Conservation (phyloP, 1,284 basidiomycete species). For the Apiotrichum laibachii region DNA sequence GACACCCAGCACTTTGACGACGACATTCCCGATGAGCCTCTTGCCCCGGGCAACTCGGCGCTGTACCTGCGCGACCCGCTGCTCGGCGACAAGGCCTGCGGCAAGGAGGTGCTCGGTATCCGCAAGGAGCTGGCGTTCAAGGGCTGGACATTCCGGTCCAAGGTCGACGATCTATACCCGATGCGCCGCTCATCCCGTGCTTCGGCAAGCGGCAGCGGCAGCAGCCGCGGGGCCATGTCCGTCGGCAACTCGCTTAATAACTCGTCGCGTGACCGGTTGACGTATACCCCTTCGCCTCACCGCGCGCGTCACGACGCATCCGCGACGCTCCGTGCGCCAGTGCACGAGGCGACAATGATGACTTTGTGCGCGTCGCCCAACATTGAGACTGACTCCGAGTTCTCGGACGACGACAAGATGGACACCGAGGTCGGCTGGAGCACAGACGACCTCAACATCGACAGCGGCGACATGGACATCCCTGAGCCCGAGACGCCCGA, state of each 20-base stretch:
- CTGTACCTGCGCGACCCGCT: slow-evolving; percentile 82
- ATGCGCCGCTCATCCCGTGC: not conserved
- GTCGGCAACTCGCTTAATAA: not conserved
- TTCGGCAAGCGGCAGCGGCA: not conserved
- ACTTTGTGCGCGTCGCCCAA: not conserved
- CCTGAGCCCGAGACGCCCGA: slow-evolving; percentile 4
- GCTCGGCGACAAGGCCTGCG: slow-evolving; percentile 76
- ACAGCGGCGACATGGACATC: not conserved
- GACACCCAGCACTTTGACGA: slow-evolving; percentile 89
- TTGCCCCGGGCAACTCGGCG: slow-evolving; percentile 82
- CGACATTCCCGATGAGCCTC: slow-evolving; percentile 86
- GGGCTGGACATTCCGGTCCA: slow-evolving; percentile 41
- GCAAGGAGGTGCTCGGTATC: slow-evolving; percentile 78
- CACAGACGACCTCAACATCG: not conserved
- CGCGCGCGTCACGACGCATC: not conserved
- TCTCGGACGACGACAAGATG: not conserved
- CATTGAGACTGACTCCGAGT: not conserved
- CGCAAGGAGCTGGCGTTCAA: slow-evolving; percentile 65
- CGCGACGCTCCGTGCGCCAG: slow-evolving; percentile 1
- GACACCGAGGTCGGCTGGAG: slow-evolving; percentile 4
- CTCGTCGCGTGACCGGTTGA: not conserved
- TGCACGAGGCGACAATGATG: slow-evolving; percentile 3
- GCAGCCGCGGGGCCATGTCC: not conserved
- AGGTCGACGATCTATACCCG: not conserved
- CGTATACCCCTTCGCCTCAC: not conserved